These are phyloP conservation scores for Musa troglodytarum DNA, from an alignment of 176 grass and related monocot genomes.

Conservation along the genomic window DNA sequence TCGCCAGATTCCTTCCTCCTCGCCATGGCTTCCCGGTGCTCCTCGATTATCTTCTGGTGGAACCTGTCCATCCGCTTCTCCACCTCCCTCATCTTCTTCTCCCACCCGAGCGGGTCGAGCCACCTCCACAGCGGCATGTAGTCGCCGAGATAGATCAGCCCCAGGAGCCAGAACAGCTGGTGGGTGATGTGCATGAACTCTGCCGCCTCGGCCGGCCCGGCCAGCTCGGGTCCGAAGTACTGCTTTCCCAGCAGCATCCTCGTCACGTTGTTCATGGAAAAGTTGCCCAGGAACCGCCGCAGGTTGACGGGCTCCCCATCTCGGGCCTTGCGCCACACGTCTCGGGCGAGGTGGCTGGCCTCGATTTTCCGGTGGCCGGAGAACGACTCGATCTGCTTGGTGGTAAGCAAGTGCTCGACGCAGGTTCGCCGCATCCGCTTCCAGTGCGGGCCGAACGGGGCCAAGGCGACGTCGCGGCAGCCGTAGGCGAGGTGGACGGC, in stretches of 20 bases:
- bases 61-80: slow-evolving; percentile 85
- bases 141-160: slow-evolving; percentile 81
- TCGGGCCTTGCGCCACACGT: slow-evolving; percentile 48
- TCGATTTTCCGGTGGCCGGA: slow-evolving; percentile 48
- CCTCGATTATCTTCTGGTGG: slow-evolving; percentile 89
- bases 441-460: slow-evolving; percentile 71
- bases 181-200: slow-evolving; percentile 93
- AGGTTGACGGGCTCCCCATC: slow-evolving; percentile 48
- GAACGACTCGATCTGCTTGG: slow-evolving; percentile 62
- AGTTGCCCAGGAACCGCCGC: slow-evolving; percentile 61
- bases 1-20: slow-evolving; percentile 35
- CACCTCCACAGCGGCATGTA: slow-evolving; percentile 88
- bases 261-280: slow-evolving; percentile 94
- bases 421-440: slow-evolving; percentile 80
- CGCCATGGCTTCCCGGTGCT: slow-evolving; percentile 47
- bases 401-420: slow-evolving; percentile 86
- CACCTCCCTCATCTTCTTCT: slow-evolving; percentile 80
- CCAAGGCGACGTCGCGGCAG: slow-evolving; percentile 58
- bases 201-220: slow-evolving; percentile 60
- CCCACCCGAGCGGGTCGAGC: slow-evolving; percentile 58
- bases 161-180: slow-evolving; percentile 69
- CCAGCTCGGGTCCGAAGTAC: slow-evolving; percentile 60
- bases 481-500: slow-evolving; percentile 70
- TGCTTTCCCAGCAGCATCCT: slow-evolving; percentile 91
- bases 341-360: slow-evolving; percentile 50